A percentile compares a stretch with the other conserved stretches of the same genome.
These are phyloP conservation scores for Pleurotus djamor DNA, from an alignment of 768 basidiomycete species.

Conservation along the genomic window DNA sequence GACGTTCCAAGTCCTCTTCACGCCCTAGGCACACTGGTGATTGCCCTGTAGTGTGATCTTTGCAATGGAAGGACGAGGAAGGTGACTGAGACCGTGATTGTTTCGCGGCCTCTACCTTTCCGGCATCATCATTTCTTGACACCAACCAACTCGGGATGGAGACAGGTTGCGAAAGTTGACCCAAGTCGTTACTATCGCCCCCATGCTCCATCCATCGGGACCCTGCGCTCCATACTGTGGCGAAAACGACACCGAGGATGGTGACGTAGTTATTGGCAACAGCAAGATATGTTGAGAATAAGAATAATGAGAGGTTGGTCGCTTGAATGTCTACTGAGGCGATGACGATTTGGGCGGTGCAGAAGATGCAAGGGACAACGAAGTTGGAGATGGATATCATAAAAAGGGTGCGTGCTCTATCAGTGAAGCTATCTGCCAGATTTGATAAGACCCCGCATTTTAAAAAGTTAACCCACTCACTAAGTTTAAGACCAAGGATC, in stretches of 20 bases:
- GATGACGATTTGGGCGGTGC: slow-evolving; percentile 27
- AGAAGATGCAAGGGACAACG: slow-evolving; percentile 33
- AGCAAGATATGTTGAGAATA: slow-evolving; percentile 18
- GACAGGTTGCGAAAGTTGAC: neutral
- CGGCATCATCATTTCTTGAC: neutral
- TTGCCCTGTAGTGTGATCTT: neutral
- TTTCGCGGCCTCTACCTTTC: neutral
- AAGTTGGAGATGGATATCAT: slow-evolving; percentile 33
- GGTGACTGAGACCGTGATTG: neutral
- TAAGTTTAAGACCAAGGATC: slow-evolving; percentile 8
- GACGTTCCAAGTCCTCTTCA: neutral
- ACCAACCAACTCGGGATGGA: neutral
- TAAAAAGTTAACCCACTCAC: slow-evolving; percentile 6
- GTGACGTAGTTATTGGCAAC: slow-evolving; percentile 24
- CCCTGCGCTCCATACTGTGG: slow-evolving; percentile 28
- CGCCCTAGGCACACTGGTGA: neutral
- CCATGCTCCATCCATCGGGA: neutral
- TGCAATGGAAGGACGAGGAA: neutral
- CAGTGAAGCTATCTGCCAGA: slow-evolving; percentile 14
- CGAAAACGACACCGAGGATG: slow-evolving; percentile 34
- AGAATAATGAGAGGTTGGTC: slow-evolving; percentile 12
- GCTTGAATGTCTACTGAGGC: slow-evolving; percentile 15
- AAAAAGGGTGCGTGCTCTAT: slow-evolving; percentile 27
- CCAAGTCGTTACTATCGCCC: neutral
- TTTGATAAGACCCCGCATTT: neutral